Base-by-base conservation (phyloP, 352 stramenopile species). In the Chrysophaeum taylorii region DNA sequence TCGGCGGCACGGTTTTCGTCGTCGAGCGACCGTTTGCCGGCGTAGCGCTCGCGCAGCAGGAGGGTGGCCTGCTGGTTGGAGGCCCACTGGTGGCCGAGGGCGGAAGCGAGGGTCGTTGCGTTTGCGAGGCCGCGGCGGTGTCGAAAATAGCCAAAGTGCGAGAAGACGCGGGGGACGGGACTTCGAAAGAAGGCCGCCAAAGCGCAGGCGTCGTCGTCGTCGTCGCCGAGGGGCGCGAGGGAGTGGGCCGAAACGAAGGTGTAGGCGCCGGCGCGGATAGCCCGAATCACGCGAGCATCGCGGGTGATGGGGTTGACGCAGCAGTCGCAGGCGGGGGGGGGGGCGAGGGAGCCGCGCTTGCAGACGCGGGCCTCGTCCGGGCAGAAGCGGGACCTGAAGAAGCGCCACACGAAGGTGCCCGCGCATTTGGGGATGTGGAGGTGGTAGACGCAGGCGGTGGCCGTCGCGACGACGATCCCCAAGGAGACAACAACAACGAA, bases 321-420 rank as follows among this genome's bases (percentile, higher is more conserved):
- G 52, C 52, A 63, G 27, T 9, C 23, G 52, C 52, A 63, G 25
- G 33, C 27, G 15, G 52, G 52, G 12, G 52, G 52, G 27, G 29
- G 52, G 27, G 27, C 27, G 9, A 63, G 33, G 7, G 52, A 15
- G 5, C 4, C 52, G 25, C 52, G 52, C 9, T 4, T 33, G 33
- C 52, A 63, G 27, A 39, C 39, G 12, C 12, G 12, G 9, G 25
- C n/a, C 33, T 63, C 52, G 27, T 63, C 52, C 2, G 52, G 2
- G 33, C 52, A 63, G 33, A 63, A 63, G 12, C 33, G 25, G 52
- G 15, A 25, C 27, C 25, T 36, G 33, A 63, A 33, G 52, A 63
- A 63, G 52, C 52, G 52, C 52, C 52, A 63, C 52, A 63, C 52
- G 33, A 63, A 63, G 27, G 52, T 63, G 25, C 52, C 52, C 9